phyloP scores from a whole-genome alignment of 2,329 filamentous ascomycete species.

The Myriangium duriaei region DNA sequence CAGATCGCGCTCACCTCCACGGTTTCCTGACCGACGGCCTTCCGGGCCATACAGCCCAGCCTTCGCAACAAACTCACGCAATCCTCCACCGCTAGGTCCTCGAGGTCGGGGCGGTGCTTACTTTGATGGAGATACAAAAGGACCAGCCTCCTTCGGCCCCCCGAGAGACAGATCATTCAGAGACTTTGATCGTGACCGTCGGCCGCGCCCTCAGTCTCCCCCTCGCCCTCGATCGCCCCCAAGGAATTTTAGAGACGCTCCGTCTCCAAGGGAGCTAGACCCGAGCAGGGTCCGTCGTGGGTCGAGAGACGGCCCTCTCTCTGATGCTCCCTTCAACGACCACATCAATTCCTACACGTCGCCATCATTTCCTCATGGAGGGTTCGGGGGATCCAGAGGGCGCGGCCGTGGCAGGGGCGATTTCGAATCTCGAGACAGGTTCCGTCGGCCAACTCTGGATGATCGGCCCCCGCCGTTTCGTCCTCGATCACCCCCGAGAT shows the following conservation, averaged over 20 bases:
- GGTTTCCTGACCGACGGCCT: slow-evolving; percentile 59
- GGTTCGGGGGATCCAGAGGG: slow-evolving; percentile 35
- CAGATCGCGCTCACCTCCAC: slow-evolving; percentile 58
- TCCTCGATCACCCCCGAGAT: slow-evolving; percentile 34
- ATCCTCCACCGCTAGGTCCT: slow-evolving; percentile 51
- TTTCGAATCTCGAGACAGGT: slow-evolving; percentile 40
- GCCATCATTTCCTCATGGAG: slow-evolving; percentile 41
- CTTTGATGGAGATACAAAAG: slow-evolving; percentile 44
- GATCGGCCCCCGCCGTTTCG: slow-evolving; percentile 45
- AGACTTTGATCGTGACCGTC: slow-evolving; percentile 40
- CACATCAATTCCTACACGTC: slow-evolving; percentile 43
- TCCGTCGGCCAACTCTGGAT: slow-evolving; percentile 30
- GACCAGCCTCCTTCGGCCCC: slow-evolving; percentile 47
- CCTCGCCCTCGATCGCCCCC: slow-evolving; percentile 50
- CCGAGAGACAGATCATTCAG: slow-evolving; percentile 48
- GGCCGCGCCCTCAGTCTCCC: slow-evolving; percentile 49
- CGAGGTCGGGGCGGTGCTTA: slow-evolving; percentile 49
- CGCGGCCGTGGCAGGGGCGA: slow-evolving; percentile 43
- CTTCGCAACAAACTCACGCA: slow-evolving; percentile 24
- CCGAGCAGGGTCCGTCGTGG: slow-evolving; percentile 53
- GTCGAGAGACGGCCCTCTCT: slow-evolving; percentile 61
- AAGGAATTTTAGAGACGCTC: slow-evolving; percentile 44
- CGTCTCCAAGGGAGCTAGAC: slow-evolving; percentile 49
- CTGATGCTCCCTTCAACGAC: slow-evolving; percentile 59
- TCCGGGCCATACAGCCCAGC: slow-evolving; percentile 36